A percentile compares a stretch with the other conserved stretches of the same genome.
Evolutionary conservation across 768 basidiomycete genomes (phyloP).

Genomic region (Mycena kentingensis): DNA sequence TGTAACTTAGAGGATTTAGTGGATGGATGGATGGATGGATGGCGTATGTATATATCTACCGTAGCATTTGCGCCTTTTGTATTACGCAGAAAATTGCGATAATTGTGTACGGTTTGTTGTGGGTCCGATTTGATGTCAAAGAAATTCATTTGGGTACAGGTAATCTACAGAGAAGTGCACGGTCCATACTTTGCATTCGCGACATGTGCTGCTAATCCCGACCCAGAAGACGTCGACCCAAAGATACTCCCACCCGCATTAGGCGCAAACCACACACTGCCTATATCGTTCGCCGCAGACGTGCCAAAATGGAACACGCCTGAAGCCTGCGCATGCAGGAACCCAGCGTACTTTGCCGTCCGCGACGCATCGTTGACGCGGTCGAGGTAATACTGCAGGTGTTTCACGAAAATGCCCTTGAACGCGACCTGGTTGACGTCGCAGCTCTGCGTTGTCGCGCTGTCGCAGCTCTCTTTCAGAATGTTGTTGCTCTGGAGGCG

Average conservation of each 20-base stretch:
- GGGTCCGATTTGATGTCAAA: too few relatives aligned
- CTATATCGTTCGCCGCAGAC: conserved; percentile 41
- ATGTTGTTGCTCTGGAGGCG: conserved; percentile 41
- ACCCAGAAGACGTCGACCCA: conserved; percentile 44
- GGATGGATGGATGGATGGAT: conserved; percentile 3
- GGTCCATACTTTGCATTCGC: conserved; percentile 46
- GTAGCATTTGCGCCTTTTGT: too few relatives aligned
- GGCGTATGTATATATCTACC: too few relatives aligned
- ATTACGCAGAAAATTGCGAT: too few relatives aligned
- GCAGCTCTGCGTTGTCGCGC: conserved; percentile 40
- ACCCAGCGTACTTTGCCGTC: conserved; percentile 42
- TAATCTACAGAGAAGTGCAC: too few relatives aligned
- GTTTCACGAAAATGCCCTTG: conserved; percentile 56
- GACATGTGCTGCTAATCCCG: conserved; percentile 44
- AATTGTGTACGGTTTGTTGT: too few relatives aligned
- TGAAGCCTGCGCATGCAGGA: conserved; percentile 42
- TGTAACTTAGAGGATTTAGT: conserved; percentile 5
- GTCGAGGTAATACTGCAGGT: conserved; percentile 53
- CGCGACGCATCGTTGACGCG: conserved; percentile 44
- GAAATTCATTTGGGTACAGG: too few relatives aligned
- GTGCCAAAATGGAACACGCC: conserved; percentile 49
- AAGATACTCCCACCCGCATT: conserved; percentile 38
- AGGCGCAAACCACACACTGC: conserved; percentile 45
- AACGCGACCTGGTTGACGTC: conserved; percentile 51
- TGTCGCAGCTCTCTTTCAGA: conserved; percentile 55